phyloP scores from a whole-genome alignment of 2,329 filamentous ascomycete species.

The Colletotrichum lentis region DNA sequence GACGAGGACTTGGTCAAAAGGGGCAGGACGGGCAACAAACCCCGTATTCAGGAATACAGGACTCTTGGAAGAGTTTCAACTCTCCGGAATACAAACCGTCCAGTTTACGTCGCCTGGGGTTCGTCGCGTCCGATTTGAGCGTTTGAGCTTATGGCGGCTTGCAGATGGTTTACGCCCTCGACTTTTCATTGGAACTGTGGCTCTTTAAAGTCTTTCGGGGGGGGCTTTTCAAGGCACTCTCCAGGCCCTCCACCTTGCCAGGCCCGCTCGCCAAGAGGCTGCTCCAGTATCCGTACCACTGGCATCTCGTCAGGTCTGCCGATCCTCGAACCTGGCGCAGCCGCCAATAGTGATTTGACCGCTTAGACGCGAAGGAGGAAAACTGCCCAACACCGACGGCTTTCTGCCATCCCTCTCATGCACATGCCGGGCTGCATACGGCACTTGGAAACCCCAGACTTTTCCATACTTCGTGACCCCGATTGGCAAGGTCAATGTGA shows the following conservation, averaged over 20 bases:
- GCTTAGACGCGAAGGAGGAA: not conserved
- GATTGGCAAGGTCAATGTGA: not conserved
- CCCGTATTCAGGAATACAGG: not conserved
- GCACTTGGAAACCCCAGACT: constrained; percentile 18
- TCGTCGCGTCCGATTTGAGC: constrained; percentile 4
- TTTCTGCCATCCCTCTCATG: not conserved
- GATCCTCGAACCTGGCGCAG: not conserved
- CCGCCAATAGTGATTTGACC: not conserved
- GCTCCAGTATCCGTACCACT: not conserved
- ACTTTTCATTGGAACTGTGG: too few species aligned
- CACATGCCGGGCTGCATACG: constrained; percentile 12
- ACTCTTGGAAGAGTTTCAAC: constrained; percentile 17
- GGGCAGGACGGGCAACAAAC: not conserved
- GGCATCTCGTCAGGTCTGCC: not conserved
- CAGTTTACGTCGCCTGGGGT: not conserved
- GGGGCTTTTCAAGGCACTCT: too few species aligned
- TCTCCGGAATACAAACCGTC: not conserved
- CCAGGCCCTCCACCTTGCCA: not conserved
- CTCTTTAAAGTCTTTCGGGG: too few species aligned
- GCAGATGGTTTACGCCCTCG: too few species aligned
- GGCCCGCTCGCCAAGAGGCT: not conserved
- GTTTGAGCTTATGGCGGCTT: not conserved
- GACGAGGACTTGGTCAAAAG: not conserved
- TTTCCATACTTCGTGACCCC: not conserved
- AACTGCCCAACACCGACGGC: not conserved